phyloP scores from a whole-genome alignment of 305 asterid genomes.

The Fraxinus nigra region DNA sequence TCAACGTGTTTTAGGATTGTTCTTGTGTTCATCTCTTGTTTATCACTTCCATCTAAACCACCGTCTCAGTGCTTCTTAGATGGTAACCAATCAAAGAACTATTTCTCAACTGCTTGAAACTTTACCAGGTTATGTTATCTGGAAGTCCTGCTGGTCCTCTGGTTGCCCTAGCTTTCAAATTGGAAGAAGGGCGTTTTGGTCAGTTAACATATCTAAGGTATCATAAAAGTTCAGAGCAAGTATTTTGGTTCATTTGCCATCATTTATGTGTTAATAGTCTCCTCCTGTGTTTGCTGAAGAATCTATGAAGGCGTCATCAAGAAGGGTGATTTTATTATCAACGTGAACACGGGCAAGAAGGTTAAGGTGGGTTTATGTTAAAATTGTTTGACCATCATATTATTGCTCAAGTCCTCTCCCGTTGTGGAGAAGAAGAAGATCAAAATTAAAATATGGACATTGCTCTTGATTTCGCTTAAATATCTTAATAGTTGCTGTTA shows the following conservation, averaged over 20 bases:
- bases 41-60: not conserved
- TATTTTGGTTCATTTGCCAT: not conserved
- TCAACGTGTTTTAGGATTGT: not conserved
- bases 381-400: not conserved
- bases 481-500: not conserved
- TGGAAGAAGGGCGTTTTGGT: slow-evolving; percentile 97
- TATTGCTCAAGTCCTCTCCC: not conserved
- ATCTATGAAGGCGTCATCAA: slow-evolving; percentile 91
- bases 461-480: not conserved
- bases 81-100: slow-evolving; percentile 11
- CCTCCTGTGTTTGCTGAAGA: slow-evolving; percentile 43
- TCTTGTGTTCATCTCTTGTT: not conserved
- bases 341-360: slow-evolving; percentile 91
- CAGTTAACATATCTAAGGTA: slow-evolving; percentile 96
- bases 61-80: not conserved
- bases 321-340: slow-evolving; percentile 87
- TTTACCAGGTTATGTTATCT: slow-evolving; percentile 61
- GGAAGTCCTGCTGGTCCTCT: slow-evolving; percentile 93
- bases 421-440: not conserved
- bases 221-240: not conserved
- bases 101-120: slow-evolving; percentile 15
- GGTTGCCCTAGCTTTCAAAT: slow-evolving; percentile 96
- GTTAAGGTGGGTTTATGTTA: slow-evolving; percentile 61
- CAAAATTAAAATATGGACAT: not conserved
- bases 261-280: slow-evolving; percentile 3